Percentiles rank a stretch among this genome's conserved stretches.
These are phyloP conservation scores for Tricholoma saponaceum DNA, from an alignment of 768 basidiomycete genomes.

Conservation along the genomic window DNA sequence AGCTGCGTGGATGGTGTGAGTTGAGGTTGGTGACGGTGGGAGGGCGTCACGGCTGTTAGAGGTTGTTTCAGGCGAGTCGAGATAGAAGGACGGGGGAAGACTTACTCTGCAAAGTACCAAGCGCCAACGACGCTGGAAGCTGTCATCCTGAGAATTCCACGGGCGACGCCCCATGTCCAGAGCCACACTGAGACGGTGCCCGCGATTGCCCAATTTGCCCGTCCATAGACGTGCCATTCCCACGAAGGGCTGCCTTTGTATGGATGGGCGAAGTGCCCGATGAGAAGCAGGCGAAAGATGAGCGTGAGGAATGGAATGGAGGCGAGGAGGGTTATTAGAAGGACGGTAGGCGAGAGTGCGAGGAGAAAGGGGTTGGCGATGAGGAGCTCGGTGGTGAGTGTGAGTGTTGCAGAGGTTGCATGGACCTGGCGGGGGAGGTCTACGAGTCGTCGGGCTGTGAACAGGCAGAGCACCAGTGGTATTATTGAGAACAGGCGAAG, in stretches of 20 bases:
- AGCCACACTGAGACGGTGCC: conserved; percentile 61
- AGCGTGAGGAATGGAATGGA: conserved; percentile 80
- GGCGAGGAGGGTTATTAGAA: conserved; percentile 60
- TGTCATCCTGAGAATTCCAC: conserved; percentile 73
- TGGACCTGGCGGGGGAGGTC: conserved; percentile 70
- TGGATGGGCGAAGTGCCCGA: conserved; percentile 44
- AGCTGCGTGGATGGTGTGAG: conserved; percentile 73
- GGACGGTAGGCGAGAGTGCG: conserved; percentile 67
- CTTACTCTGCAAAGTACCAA: conserved; percentile 78
- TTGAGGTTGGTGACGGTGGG: conserved; percentile 51
- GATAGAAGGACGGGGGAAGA: conserved; percentile 10
- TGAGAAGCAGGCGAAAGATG: conserved; percentile 71
- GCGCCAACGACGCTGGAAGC: conserved; percentile 83
- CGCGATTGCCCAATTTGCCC: conserved; percentile 41
- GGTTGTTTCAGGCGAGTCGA: background rate
- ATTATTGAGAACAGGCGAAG: conserved; percentile 76
- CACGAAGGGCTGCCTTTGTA: conserved; percentile 19
- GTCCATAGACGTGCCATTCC: conserved; percentile 39
- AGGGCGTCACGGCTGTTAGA: conserved; percentile 27
- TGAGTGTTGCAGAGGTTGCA: conserved; percentile 52
- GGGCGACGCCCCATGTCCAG: conserved; percentile 75
- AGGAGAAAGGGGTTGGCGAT: conserved; percentile 72
- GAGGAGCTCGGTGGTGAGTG: conserved; percentile 66
- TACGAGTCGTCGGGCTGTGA: conserved; percentile 69
- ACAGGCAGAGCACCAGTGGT: conserved; percentile 63